Evolutionary conservation across 345 rosid genomes (phyloP).

Genomic region (Corchorus capsularis): DNA sequence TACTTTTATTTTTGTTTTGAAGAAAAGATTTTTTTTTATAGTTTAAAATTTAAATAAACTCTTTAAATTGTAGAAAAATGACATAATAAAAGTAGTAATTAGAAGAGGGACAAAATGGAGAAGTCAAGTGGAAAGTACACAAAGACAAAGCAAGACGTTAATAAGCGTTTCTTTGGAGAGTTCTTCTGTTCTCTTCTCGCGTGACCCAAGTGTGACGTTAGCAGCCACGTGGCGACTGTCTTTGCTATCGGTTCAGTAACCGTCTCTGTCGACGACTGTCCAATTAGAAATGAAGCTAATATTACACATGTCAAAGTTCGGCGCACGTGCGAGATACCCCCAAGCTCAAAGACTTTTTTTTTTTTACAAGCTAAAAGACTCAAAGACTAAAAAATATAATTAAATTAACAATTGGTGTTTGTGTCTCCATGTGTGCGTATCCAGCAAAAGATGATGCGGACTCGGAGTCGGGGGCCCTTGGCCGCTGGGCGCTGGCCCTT

Average conservation of each 20-base stretch:
- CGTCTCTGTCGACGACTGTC: constrained; percentile 23
- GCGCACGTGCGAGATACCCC: constrained; percentile 27
- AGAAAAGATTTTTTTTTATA: neutral
- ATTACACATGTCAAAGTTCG: constrained; percentile 11
- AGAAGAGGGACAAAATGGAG: neutral
- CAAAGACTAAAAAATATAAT: neutral
- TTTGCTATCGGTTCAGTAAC: constrained; percentile 17
- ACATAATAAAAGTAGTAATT: too few species aligned
- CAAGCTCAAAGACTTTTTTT: neutral
- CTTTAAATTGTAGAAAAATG: neutral
- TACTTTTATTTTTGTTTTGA: too few species aligned
- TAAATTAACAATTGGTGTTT: neutral
- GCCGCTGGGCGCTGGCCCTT: neutral
- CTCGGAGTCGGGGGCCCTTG: neutral
- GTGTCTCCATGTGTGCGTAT: constrained; percentile 15
- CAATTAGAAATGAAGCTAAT: constrained; percentile 3
- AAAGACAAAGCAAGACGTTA: constrained; percentile 20
- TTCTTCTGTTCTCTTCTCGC: neutral
- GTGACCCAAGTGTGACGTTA: constrained; percentile 17
- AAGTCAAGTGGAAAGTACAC: neutral
- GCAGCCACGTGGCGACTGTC: constrained; percentile 20
- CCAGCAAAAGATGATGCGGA: constrained; percentile 29
- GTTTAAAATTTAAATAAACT: neutral
- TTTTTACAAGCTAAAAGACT: too few species aligned
- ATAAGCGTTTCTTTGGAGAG: neutral